Evolutionary conservation across 1,139 yeast genomes (phyloP).

Genomic region (Candida sp.): DNA sequence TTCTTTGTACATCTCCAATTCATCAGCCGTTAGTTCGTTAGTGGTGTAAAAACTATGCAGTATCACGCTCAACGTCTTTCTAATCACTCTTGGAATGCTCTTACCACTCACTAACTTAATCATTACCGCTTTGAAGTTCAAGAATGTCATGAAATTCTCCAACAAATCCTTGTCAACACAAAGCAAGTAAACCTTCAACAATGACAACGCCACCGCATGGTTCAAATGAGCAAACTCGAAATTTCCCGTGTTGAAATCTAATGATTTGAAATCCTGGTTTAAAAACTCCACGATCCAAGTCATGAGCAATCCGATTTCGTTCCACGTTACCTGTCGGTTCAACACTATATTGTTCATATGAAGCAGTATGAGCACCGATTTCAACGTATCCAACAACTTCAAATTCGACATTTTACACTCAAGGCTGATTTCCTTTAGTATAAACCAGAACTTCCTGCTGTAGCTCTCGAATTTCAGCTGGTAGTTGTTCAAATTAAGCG

Average conservation of each 20-base stretch:
- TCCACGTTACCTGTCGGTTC: constrained; percentile 30
- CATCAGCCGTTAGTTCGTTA: constrained; percentile 9
- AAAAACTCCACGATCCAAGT: constrained; percentile 32
- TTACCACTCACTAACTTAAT: constrained; percentile 5
- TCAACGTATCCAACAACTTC: constrained; percentile 25
- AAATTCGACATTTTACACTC: constrained; percentile 9
- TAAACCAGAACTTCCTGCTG: constrained; percentile 40
- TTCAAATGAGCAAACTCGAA: constrained; percentile 15
- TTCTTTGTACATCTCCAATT: constrained; percentile 19
- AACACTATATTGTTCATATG: constrained; percentile 32
- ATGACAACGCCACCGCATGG: constrained; percentile 23
- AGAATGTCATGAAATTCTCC: constrained; percentile 20
- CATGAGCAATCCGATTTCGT: constrained; percentile 29
- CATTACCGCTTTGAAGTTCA: constrained; percentile 14
- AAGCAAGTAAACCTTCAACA: constrained; percentile 26
- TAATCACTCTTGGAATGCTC: constrained; percentile 15
- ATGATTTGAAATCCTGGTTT: constrained; percentile 5
- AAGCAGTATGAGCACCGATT: constrained; percentile 34
- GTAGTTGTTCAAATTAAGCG: constrained; percentile 23
- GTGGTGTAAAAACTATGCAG: constrained; percentile 19
- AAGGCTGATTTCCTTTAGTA: constrained; percentile 20
- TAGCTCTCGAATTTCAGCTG: constrained; percentile 36
- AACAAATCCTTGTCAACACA: constrained; percentile 22
- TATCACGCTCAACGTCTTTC: constrained; percentile 24
- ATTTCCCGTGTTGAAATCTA: constrained; percentile 3